Conservation (phyloP, 495 filamentous ascomycete species). For the Acidomyces sp. region DNA sequence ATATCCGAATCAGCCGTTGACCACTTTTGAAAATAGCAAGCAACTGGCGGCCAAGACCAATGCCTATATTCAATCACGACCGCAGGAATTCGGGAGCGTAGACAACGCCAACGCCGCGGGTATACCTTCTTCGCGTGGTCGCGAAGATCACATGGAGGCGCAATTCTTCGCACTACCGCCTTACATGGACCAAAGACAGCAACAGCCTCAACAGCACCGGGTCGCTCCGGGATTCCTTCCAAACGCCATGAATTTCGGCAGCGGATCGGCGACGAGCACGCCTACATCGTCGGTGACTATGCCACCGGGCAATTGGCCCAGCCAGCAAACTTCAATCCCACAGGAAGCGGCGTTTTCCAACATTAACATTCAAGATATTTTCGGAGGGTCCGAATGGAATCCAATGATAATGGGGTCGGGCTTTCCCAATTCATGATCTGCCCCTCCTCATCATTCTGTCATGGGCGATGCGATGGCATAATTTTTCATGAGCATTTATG, state of each 20-base stretch:
- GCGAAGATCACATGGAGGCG: constrained; percentile 38
- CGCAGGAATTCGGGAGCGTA: neutral
- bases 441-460: too few species aligned
- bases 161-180: constrained; percentile 43
- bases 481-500: too few species aligned
- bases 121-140: neutral
- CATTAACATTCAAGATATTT: constrained; percentile 28
- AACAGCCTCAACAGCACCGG: constrained; percentile 7
- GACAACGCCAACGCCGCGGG: constrained; percentile 6
- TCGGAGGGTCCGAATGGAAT: constrained; percentile 25
- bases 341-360: constrained; percentile 9
- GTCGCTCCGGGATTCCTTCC: neutral
- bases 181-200: constrained; percentile 34
- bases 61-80: too few species aligned
- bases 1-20: constrained; percentile 76
- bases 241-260: constrained; percentile 3
- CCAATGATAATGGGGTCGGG: constrained; percentile 15
- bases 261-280: neutral
- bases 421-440: constrained; percentile 4
- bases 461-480: too few species aligned
- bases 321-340: neutral
- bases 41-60: constrained; percentile 20
- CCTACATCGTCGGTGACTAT: neutral
- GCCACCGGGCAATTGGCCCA: constrained; percentile 1
- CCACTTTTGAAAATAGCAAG: constrained; percentile 42